Evolutionary conservation across 2,329 filamentous ascomycete genomes (phyloP), one percentile per base, ranked within the genome.

Genomic region (Colletotrichum scovillei): DNA sequence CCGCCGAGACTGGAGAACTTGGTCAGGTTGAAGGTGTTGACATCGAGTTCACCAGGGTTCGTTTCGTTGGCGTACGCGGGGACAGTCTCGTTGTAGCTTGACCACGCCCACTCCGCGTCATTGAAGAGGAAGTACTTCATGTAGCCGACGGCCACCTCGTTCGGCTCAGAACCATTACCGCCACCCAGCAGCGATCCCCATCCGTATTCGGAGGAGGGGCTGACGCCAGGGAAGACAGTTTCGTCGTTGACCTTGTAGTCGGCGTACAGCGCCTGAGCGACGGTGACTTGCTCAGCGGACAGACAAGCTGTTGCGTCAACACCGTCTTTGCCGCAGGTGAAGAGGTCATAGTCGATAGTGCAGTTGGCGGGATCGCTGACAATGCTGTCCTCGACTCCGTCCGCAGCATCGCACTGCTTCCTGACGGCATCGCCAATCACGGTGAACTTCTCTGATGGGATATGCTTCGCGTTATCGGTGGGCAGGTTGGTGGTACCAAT

Each of bases 381-480:
- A 69, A 90, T 88, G 19, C 82, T 83, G 71, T 90, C 88, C 1
- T 79, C 74, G 0, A 88, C 79, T 1, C 88, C 87, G 72, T 90
- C 88, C 28, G 85, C 78, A 1, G 66, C 77, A 74, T 90, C 88
- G 75, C 88, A 90, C 76, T 90, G 87, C n/a, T 77, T 78, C 3
- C 86, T 70, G 2, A 89, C 82, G 63, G 87, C 85, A 0, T 79
- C 49, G 1, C 78, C 82, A 9, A 91, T 83, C 0, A 82, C 75
- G 0, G 81, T 73, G 81, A 89, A 89, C n/a, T 86, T 73, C 8
- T 77, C 62, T 22, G 81, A 74, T 0, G 81, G 78, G 52, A 89
- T 84, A 38, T 88, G 85, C 66, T 86, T 82, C 1, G 84, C 79
- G 0, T 83, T 81, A 4, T 83, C 83, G 16, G 79, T 80, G 0